Base-by-base conservation (phyloP, 148 eudicot species). In the Vaccinium myrtillus region DNA sequence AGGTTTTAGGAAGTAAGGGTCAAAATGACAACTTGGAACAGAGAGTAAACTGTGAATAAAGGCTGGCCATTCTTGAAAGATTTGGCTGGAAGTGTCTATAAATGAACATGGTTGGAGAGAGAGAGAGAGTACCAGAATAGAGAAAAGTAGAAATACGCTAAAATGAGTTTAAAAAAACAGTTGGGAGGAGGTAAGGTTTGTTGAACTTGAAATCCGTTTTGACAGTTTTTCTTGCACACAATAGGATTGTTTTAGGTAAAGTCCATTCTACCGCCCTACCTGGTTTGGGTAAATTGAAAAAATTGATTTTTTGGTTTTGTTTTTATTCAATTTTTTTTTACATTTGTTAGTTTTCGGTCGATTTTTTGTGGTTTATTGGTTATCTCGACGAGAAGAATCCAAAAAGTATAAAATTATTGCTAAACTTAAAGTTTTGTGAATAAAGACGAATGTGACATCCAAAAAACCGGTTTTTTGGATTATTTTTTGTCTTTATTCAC, bases 161-260 rank as follows among this genome's bases (percentile, higher is more conserved):
- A 36, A 73, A 69, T 73, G n/a, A 36, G 77, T 32, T 73, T n/a
- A n/a, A 73, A 32, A 67, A 73, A 73, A 73, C 77, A 39, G 77
- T 8, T 73, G 77, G 77, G 77, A 73, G 77, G 77, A 15, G 77
- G 77, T 39, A 39, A 73, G 77, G 77, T 73, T 73, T 73, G 77
- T 73, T 36, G 49, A 73, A 39, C 49, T 11, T 13, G 49, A 73
- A 36, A 23, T 73, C 50, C 5, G 77, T 73, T 73, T 73, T 12
- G 39, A 69, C 50, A 73, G 50, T 73, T 32, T 30, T 39, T 36
- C 77, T 73, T 30, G 25, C 74, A 69, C 15, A 67, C 39, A 18
- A 30, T 13, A 27, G 74, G 39, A 69, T 30, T 69, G 6, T 25
- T 61, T 21, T 61, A 61, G 46, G 46, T 43, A 43, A 43, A 43